These are phyloP conservation scores for Geotrichum klebahnii DNA, from an alignment of 1,139 yeast genomes.

Conservation along the genomic window DNA sequence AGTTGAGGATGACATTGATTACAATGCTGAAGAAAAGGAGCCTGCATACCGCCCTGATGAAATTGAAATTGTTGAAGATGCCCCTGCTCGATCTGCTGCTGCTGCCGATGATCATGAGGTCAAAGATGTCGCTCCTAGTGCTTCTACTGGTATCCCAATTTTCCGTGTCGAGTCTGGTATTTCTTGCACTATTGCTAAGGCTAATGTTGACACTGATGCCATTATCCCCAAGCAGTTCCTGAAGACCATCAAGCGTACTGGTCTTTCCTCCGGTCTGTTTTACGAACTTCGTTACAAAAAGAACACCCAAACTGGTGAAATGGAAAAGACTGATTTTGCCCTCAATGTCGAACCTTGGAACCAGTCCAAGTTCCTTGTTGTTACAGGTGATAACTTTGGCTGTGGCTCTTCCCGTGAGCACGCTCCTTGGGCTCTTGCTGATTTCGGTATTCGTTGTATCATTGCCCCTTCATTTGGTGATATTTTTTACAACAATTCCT, in stretches of 20 bases:
- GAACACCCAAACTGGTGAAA: constrained; percentile 62
- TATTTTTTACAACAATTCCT: constrained; percentile 93
- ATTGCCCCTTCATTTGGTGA: constrained; percentile 98
- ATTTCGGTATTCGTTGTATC: constrained; percentile 90
- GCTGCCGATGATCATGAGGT: constrained; percentile 30
- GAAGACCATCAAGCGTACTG: constrained; percentile 96
- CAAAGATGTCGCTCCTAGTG: constrained; percentile 37
- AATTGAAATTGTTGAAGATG: constrained; percentile 28
- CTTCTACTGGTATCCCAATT: constrained; percentile 63
- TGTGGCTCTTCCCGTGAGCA: constrained; percentile 99
- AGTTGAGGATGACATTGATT: constrained; percentile 51
- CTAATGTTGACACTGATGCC: constrained; percentile 96
- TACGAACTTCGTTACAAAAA: constrained; percentile 79
- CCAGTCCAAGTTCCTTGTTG: constrained; percentile 74
- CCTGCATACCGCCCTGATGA: constrained; percentile 42
- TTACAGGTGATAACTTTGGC: constrained; percentile 95
- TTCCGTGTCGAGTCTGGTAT: constrained; percentile 74
- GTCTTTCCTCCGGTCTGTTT: constrained; percentile 80
- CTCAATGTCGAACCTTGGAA: constrained; percentile 81
- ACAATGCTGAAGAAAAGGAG: constrained; percentile 63
- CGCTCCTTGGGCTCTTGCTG: constrained; percentile 98
- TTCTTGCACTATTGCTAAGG: constrained; percentile 90
- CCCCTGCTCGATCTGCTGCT: constrained; percentile 29
- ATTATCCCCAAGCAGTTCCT: constrained; percentile 96
- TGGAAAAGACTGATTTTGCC: constrained; percentile 79